These are phyloP conservation scores for Aspergillus terreus DNA, from an alignment of 2,329 filamentous ascomycete genomes.

Conservation along the genomic window DNA sequence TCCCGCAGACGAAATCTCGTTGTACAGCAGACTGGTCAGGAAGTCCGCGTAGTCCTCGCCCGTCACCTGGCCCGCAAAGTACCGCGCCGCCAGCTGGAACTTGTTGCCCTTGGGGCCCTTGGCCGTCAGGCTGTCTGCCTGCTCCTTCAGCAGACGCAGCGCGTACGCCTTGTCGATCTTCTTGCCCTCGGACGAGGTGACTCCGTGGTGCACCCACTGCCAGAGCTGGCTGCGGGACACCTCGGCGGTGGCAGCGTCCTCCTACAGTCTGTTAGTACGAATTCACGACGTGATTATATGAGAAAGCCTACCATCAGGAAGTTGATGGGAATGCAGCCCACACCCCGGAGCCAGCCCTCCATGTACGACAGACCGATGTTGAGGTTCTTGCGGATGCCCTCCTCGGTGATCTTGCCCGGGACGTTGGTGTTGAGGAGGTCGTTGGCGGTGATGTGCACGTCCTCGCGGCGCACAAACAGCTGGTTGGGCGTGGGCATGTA, in stretches of 20 bases:
- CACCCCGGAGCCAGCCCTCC: constrained; percentile 94
- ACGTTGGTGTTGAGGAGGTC: constrained; percentile 98
- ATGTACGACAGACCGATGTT: constrained; percentile 97
- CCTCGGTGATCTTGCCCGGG: constrained; percentile 85
- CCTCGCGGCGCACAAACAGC: constrained; percentile 83
- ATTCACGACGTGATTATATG: not conserved
- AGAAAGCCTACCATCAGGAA: constrained; percentile 69
- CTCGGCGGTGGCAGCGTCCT: constrained; percentile 95
- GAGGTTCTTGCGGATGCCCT: constrained; percentile 94
- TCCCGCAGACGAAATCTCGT: constrained; percentile 56
- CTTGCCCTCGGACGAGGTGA: constrained; percentile 82
- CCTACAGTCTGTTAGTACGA: constrained; percentile 35
- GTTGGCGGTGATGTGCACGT: constrained; percentile 78
- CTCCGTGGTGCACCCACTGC: constrained; percentile 81
- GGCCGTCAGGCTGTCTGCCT: constrained; percentile 68
- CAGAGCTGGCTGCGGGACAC: constrained; percentile 91
- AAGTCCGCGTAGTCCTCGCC: constrained; percentile 98
- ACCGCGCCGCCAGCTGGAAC: constrained; percentile 83
- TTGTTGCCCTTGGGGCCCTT: constrained; percentile 87
- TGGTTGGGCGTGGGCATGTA: constrained; percentile 99
- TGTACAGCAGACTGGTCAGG: constrained; percentile 80
- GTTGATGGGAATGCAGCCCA: constrained; percentile 97
- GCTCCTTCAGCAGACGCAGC: constrained; percentile 80
- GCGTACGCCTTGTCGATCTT: constrained; percentile 90
- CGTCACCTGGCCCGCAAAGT: constrained; percentile 88